Evolutionary conservation across 495 filamentous ascomycete genomes (phyloP), one percentile per base, ranked within the genome.

Genomic region (Paragyromitra xinjiangensis): DNA sequence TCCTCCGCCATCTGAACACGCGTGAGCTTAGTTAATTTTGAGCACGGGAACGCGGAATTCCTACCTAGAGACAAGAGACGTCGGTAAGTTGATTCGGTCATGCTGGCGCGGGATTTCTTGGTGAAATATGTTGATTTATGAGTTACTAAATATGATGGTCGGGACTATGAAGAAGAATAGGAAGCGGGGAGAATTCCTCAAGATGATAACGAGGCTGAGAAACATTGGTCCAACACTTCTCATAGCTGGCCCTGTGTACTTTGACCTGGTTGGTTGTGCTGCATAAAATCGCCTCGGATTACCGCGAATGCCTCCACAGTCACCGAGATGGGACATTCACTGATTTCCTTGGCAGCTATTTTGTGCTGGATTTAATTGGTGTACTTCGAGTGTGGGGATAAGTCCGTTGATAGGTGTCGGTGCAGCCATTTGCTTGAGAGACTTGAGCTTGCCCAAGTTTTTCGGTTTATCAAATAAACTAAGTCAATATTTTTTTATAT

Each of bases 41-140:
- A 22, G 42, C 62, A 44, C 1, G 50, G 22, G 44, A 2, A 24
- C 3, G 5, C 26, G 39, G 48, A n/a, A 6, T 51, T 51, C 16
- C 19, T 65, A 65, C 62, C 62, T 65, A 65, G 42, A n/a, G 62
- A 51, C 42, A 65, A 48, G 6, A 65, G 42, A 16, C 62, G 62
- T 16, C 39, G 62, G 14, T 40, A 42, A 48, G 22, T 44, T 65
- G 44, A 14, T 45, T 29, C 62, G 19, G 9, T 50, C 62, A 65
- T 65, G 22, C 19, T 65, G 42, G 8, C 50, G 61, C 11, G n/a
- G 34, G 24, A 42, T 6, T 64, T 42, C 3, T 42, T 48, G 39
- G 3, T 65, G 40, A 29, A 65, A 29, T 12, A 44, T 0, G 40
- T 51, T 65, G 40, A 16, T 50, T 22, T 56, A 24, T 29, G 1